These are phyloP conservation scores for Brassica incana DNA, from an alignment of 345 rosid genomes.

Conservation along the genomic window DNA sequence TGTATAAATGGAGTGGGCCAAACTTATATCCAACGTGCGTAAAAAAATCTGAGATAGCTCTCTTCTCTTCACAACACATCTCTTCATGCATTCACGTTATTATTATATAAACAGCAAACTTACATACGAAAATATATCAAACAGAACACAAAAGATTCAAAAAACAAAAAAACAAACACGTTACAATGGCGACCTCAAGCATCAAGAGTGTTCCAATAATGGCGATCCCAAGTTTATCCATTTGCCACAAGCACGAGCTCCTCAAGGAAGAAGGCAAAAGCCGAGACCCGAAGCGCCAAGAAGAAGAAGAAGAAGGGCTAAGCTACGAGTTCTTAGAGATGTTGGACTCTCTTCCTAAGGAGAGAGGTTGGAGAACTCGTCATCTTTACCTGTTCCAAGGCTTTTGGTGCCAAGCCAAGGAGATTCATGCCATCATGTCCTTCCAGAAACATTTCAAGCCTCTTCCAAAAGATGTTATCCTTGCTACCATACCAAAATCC, in stretches of 20 bases:
- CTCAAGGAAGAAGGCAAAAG: constrained; percentile 15
- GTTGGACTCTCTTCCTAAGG: constrained; percentile 56
- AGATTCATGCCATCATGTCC: constrained; percentile 55
- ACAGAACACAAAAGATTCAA: constrained; percentile 6
- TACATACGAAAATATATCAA: constrained; percentile 4
- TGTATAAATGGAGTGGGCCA: constrained; percentile 15
- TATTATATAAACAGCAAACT: constrained; percentile 38
- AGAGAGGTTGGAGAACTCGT: constrained; percentile 70
- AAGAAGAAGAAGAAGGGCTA: constrained; percentile 32
- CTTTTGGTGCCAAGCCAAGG: constrained; percentile 73
- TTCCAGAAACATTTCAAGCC: constrained; percentile 50
- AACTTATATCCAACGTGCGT: constrained; percentile 20
- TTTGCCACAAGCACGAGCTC: constrained; percentile 30
- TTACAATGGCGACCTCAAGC: constrained; percentile 38
- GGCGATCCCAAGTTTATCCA: constrained; percentile 24
- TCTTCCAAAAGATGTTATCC: constrained; percentile 34
- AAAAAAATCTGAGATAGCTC: constrained; percentile 7
- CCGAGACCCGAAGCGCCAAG: neutral
- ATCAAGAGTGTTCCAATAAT: constrained; percentile 20
- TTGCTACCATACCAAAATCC: constrained; percentile 57
- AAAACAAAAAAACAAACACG: neutral
- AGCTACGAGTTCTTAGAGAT: constrained; percentile 54
- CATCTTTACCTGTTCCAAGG: constrained; percentile 57
- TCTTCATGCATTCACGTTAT: constrained; percentile 23
- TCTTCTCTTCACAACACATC: constrained; percentile 17